Base-by-base conservation (phyloP, 768 basidiomycete genomes). In the Melanogaster broomeanus region DNA sequence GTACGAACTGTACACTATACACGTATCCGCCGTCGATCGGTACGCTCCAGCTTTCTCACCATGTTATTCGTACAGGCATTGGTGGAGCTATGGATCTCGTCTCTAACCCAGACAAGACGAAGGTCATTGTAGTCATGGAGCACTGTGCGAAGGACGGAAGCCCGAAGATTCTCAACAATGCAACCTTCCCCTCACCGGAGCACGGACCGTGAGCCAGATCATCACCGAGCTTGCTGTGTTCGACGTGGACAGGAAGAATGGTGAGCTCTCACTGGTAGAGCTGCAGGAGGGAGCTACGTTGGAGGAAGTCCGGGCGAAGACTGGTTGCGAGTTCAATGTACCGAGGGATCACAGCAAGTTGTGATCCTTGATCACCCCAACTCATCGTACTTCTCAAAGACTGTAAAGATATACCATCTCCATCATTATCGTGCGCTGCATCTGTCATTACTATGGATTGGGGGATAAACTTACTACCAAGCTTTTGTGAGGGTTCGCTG, bases 51-150 rank as follows among this genome's bases (percentile, higher is more conserved):
- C 43, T 41, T 50, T 50, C 48, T 67, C 41, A 58, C 49, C 35
- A 31, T 24, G 25, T 18, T 34, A 21, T 42, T 15, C 18, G n/a
- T 12, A 63, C 51, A 88, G 90, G 92, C 37, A 95, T 97, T 65
- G 95, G 95, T 12, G 95, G 94, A 45, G 94, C 94, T 11, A 95
- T 95, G 93, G 93, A 96, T 66, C 83, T 95, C 42, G 93, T 93
- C 51, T 96, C 94, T 52, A 97, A 96, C 72, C 95, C 94, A 2
- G 93, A 96, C 70, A 87, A 87, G 71, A 98, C 95, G 37, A 95
- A 88, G 70, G 87, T 94, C 53, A 90, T 96, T 49, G 92, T 79
- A 6, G 80, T 91, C 28, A 89, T 93, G 82, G 94, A 97, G 62
- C 94, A 96, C 71, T 83, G 83, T 63, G 87, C 91, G 40, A 93